A percentile compares a stretch with the other conserved stretches of the same genome.
These are phyloP conservation scores for Saccharomycopsis synnaedendra DNA, from an alignment of 805 yeast genomes.

Conservation along the genomic window DNA sequence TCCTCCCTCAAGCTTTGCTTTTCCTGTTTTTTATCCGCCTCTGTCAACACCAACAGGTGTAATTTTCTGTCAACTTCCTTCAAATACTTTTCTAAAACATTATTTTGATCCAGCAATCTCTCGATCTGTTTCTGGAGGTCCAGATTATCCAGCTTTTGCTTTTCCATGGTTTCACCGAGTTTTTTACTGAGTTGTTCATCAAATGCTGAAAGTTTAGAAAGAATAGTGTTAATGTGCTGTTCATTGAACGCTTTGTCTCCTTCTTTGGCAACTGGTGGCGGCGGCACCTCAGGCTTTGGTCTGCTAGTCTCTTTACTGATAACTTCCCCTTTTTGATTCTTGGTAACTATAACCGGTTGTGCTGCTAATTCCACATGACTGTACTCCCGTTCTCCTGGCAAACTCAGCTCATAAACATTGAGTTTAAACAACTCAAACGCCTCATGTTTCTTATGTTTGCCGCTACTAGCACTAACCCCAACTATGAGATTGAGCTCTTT, in stretches of 20 bases:
- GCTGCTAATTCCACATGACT: slow-evolving; percentile 39
- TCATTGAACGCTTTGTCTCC: background rate
- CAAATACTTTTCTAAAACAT: slow-evolving; percentile 16
- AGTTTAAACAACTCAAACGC: slow-evolving; percentile 54
- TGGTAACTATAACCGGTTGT: slow-evolving; percentile 34
- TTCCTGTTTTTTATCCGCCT: slow-evolving; percentile 16
- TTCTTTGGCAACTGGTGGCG: background rate
- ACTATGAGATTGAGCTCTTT: slow-evolving; percentile 28
- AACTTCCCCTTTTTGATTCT: slow-evolving; percentile 26
- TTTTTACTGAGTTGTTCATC: slow-evolving; percentile 10
- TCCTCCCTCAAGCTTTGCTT: slow-evolving; percentile 17
- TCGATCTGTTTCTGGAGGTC: slow-evolving; percentile 20
- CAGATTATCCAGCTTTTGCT: slow-evolving; percentile 18
- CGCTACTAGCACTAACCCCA: slow-evolving; percentile 43
- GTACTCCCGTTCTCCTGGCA: slow-evolving; percentile 44
- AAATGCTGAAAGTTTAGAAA: slow-evolving; percentile 22
- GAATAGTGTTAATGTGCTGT: slow-evolving; percentile 23
- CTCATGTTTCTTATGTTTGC: slow-evolving; percentile 30
- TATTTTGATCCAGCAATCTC: slow-evolving; percentile 11
- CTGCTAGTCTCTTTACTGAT: slow-evolving; percentile 13
- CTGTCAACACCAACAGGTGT: slow-evolving; percentile 13
- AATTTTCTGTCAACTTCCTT: slow-evolving; percentile 16
- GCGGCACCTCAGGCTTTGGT: background rate
- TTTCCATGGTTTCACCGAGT: slow-evolving; percentile 19
- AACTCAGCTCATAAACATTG: slow-evolving; percentile 36